Base-by-base conservation (phyloP, 2,329 filamentous ascomycete species). In the Coleophoma crateriformis region DNA sequence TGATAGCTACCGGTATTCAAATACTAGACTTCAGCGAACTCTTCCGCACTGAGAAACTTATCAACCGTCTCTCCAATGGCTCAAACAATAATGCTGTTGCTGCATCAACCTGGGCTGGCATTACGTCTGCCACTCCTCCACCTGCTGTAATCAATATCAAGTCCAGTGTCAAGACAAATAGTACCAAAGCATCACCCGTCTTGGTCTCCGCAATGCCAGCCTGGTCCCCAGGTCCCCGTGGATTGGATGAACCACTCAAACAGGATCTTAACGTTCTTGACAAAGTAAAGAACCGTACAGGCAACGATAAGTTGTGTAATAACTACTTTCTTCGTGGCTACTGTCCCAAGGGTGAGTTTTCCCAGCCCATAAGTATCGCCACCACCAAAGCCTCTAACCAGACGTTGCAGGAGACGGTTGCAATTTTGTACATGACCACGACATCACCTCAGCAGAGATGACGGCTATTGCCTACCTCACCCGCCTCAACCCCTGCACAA, bases 321-420 rank as follows among this genome's bases (percentile, higher is more conserved):
- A 80, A 80, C 45, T 77, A 81, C 58, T 83, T 79, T 58, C 70
- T 84, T 32, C 71, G 78, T 15, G 79, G 78, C 0, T 75, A 75
- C 1, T 84, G 81, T 56, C 61, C 69, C 44, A 82, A 81, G 56
- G 70, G 27, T 27, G 8, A 27, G 27, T 7, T 27, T 27, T 27
- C 27, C 27, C 6, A 27, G 6, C 8, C 27, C 8, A 27, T 7
- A 27, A 27, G 27, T 27, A 27, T 27, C 27, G 27, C 8, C 27
- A 7, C 8, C 27, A 19, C 27, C 8, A 27, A 7, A 27, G 8
- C 27, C 27, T 27, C 27, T 27, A 27, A 27, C 27, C 27, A 27
- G 8, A 27, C 8, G 6, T 27, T 27, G 8, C 27, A 27, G 27
- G 73, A 11, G 68, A 73, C n/a, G 67, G 69, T 5, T 84, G 81